Evolutionary conservation across 1,139 yeast species (phyloP), one percentile per base, ranked within the genome.

Genomic region (Blastobotrys illinoisensis): DNA sequence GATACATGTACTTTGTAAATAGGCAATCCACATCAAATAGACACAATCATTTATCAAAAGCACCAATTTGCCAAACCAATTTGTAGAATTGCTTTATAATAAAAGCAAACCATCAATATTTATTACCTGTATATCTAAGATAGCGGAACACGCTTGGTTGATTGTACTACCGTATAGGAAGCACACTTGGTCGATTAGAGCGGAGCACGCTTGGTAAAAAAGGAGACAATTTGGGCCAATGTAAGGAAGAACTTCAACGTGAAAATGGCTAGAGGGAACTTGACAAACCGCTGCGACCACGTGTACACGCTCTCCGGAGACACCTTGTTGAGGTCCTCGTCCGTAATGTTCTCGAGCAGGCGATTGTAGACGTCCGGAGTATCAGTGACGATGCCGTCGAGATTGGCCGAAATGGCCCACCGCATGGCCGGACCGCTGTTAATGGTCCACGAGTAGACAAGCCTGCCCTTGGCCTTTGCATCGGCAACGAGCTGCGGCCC

Each of bases 381-480:
- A 67, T 86, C 93, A 2, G 85, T 76, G 53, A 86, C 75, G 9
- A 85, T 71, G 1, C 90, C 93, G 56, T 80, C 79, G 53, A 81
- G 75, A 54, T 85, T 83, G 7, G 75, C 64, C 46, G 71, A 70
- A 47, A 72, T 74, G 14, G 75, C 71, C 72, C 78, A 75, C 50
- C 73, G 66, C 74, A 78, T 73, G 46, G 72, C 71, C 21, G 65
- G 62, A 9, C 67, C 67, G 19, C 70, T 64, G 67, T 91, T 91
- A 47, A 89, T 77, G 0, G 98, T 91, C 98, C 98, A 91, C 19
- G 87, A 73, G 70, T 82, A 88, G 14, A 88, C 72, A 51, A 78
- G 76, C 54, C 86, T 68, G 53, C 79, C 74, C 48, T 80, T 74
- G 3, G 71, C 56, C 19, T 75, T 62, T 19, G 77, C 69, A 3